These are phyloP conservation scores for Debaryomyces coudertii DNA, from an alignment of 1,139 yeast genomes.

Conservation along the genomic window DNA sequence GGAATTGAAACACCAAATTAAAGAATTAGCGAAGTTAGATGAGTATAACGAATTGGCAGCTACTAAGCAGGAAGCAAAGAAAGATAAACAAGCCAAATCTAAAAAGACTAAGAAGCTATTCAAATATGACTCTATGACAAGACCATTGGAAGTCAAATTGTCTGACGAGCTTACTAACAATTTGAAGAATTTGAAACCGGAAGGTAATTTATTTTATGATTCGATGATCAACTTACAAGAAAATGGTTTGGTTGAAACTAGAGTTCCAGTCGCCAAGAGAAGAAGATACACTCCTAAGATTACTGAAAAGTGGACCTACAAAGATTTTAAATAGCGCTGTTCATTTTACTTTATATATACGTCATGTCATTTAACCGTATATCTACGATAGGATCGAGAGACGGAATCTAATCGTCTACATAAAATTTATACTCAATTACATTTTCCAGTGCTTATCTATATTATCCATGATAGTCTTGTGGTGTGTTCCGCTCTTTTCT, in stretches of 20 bases:
- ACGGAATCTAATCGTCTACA: background rate
- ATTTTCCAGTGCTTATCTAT: no score
- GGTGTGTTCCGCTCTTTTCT: background rate
- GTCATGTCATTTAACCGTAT: background rate
- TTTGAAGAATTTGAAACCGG: slow-evolving; percentile 82
- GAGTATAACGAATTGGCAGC: slow-evolving; percentile 48
- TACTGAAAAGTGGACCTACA: slow-evolving; percentile 91
- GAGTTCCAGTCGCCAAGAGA: slow-evolving; percentile 70
- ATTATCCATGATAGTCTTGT: no score
- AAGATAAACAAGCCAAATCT: slow-evolving; percentile 24
- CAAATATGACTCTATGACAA: slow-evolving; percentile 61
- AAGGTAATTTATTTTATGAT: slow-evolving; percentile 85
- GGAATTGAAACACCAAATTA: slow-evolving; percentile 56
- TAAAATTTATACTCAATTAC: background rate
- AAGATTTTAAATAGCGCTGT: slow-evolving; percentile 67
- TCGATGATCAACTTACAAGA: slow-evolving; percentile 81
- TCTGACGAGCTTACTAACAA: slow-evolving; percentile 89
- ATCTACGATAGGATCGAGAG: background rate
- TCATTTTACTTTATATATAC: background rate
- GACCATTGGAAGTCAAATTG: slow-evolving; percentile 81
- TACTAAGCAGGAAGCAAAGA: slow-evolving; percentile 21
- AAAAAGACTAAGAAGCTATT: slow-evolving; percentile 41
- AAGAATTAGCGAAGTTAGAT: slow-evolving; percentile 60
- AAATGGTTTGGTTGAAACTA: slow-evolving; percentile 82
- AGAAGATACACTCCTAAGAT: slow-evolving; percentile 71